Base-by-base conservation (phyloP, 306 rosid genomes). In the Vachellia collinsii region DNA sequence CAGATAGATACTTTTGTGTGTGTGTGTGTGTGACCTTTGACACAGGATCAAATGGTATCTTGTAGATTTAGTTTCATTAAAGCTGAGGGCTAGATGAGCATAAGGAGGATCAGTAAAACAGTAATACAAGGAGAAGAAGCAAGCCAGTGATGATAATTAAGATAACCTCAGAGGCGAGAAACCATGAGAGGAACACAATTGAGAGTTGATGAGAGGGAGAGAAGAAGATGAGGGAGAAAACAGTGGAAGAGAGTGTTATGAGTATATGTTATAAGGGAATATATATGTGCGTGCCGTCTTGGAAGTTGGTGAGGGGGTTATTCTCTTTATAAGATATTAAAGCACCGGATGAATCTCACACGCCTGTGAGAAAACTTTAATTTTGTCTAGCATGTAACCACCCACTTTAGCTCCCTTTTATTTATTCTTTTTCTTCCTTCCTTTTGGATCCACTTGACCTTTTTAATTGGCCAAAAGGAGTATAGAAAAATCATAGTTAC, bases 341-440 rank as follows among this genome's bases (percentile, higher is more conserved):
- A 80, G 81, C 75, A 64, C 80, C 82, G 62, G 81, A 6, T 73
- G 81, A n/a, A n/a, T 8, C 64, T 83, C 83, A 86, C 88, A 86
- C 85, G 82, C 89, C 82, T 68, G 78, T 42, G 59, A 67, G 66
- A 38, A 47, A 56, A 56, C 34, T 29, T 46, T 46, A 72, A 39
- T 48, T 79, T 74, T 87, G 82, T 75, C 84, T 69, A 81, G 86
- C 86, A 81, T 84, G 82, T 3, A 87, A 29, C 75, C 19, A 75
- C 0, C 44, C 43, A 22, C 67, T 66, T 84, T 22, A 59, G 37
- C 65, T 22, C 72, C 53, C 72, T 81, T 65, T 77, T 75, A 63
- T 71, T 36, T 74, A 69, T 80, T 74, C 66, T 71, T 81, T 77
- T 77, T 80, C 78, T 83, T 42, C 84, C 12, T 62, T 3, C 20